These are phyloP conservation scores for Plectosphaerella cucumerina DNA, from an alignment of 2,329 filamentous ascomycete genomes.

Conservation along the genomic window DNA sequence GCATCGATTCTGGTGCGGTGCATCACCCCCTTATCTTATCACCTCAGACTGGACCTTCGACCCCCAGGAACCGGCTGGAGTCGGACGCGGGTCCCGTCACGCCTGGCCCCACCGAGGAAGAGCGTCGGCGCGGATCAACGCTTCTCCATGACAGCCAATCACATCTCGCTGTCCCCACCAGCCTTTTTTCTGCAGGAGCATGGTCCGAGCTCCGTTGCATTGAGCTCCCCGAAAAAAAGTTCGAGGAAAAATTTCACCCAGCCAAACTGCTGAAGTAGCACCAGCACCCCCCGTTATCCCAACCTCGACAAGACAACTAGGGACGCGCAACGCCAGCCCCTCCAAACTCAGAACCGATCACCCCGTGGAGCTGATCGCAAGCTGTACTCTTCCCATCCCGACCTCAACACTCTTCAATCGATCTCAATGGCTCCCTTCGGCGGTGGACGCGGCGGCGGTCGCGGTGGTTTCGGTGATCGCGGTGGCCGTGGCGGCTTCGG, in stretches of 20 bases:
- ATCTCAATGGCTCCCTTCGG: constrained; percentile 8
- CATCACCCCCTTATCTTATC: background rate
- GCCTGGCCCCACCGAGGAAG: too few relatives aligned
- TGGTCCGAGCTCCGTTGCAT: constrained; percentile 7
- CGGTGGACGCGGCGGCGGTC: constrained; percentile 24
- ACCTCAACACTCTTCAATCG: background rate
- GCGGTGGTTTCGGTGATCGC: constrained; percentile 14
- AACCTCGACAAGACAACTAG: constrained; percentile 6
- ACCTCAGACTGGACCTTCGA: background rate
- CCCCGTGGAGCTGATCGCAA: constrained; percentile 12
- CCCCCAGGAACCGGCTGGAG: background rate
- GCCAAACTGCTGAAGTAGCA: background rate
- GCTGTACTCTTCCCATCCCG: background rate
- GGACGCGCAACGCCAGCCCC: constrained; percentile 1
- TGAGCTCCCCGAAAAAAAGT: constrained; percentile 11
- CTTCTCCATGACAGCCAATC: constrained; percentile 8
- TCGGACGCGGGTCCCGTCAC: too few relatives aligned
- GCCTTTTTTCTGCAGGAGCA: constrained; percentile 6
- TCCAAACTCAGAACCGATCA: constrained; percentile 3
- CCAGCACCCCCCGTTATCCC: background rate
- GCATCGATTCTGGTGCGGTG: constrained; percentile 24
- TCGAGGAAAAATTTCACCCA: constrained; percentile 11
- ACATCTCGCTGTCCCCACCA: background rate
- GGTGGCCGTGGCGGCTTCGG: constrained; percentile 29
- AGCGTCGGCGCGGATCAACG: background rate